Conservation (phyloP, 2,329 filamentous ascomycete species). For the Biscogniauxia marginata region DNA sequence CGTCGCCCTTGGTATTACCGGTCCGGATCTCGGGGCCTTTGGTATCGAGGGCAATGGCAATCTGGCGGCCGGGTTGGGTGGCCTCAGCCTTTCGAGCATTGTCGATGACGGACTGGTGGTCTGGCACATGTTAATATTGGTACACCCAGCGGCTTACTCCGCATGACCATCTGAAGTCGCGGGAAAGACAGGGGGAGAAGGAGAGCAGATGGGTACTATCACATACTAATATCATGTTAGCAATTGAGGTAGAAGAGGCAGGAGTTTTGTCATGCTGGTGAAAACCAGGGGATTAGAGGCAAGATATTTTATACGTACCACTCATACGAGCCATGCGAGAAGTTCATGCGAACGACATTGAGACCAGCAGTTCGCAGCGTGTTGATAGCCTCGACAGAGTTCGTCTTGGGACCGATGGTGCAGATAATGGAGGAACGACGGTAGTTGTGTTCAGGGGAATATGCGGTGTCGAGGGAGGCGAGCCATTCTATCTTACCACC, state of each 20-base stretch:
- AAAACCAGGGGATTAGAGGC: background rate
- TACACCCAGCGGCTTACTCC: background rate
- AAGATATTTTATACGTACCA: background rate
- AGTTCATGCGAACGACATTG: constrained; percentile 99
- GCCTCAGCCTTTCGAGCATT: constrained; percentile 86
- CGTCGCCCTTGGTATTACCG: constrained; percentile 73
- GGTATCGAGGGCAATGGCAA: constrained; percentile 89
- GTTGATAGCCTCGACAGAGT: constrained; percentile 96
- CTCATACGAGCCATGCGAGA: constrained; percentile 90
- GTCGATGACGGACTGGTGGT: constrained; percentile 98
- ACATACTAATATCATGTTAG: background rate
- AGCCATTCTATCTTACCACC: constrained; percentile 69
- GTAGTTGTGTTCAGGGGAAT: constrained; percentile 82
- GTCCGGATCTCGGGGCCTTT: constrained; percentile 64
- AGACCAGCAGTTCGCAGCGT: constrained; percentile 85
- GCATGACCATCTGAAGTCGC: background rate
- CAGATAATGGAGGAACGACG: constrained; percentile 97
- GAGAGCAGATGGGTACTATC: background rate
- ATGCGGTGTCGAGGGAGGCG: constrained; percentile 79
- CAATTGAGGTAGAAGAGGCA: background rate
- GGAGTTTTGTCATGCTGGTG: background rate
- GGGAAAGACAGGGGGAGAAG: background rate
- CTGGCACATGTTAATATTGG: background rate
- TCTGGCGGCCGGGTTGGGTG: constrained; percentile 73
- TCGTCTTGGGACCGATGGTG: constrained; percentile 99